These are phyloP conservation scores for Botryotinia calthae DNA, from an alignment of 2,329 filamentous ascomycete genomes.

Conservation along the genomic window DNA sequence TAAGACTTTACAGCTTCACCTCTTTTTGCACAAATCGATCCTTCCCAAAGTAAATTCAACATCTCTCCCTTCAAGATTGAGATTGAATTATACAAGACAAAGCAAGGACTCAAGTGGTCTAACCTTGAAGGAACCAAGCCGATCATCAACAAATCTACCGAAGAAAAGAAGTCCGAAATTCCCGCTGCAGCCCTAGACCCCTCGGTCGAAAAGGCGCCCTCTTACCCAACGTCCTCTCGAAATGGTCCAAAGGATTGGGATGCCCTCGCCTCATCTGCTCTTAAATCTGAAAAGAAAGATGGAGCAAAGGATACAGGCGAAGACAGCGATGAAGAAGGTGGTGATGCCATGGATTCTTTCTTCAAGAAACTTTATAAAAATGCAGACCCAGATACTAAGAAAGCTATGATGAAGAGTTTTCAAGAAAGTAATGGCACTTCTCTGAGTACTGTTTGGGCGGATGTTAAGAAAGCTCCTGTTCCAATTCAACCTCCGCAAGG, in stretches of 20 bases:
- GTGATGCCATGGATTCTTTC: conserved; percentile 71
- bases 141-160: conserved; percentile 17
- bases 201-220: conserved; percentile 46
- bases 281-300: conserved; percentile 29
- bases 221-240: conserved; percentile 84
- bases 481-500: conserved; percentile 74
- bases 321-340: conserved; percentile 53
- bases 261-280: conserved; percentile 52
- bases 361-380: conserved; percentile 86
- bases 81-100: conserved; percentile 66
- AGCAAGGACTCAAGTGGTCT: conserved; percentile 45
- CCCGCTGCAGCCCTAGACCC: conserved; percentile 27
- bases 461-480: conserved; percentile 71
- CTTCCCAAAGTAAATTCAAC: conserved; percentile 56
- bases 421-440: conserved; percentile 90
- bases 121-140: conserved; percentile 33
- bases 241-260: conserved; percentile 91
- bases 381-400: conserved; percentile 73
- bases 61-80: conserved; percentile 80
- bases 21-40: conserved; percentile 64
- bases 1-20: conserved; percentile 64
- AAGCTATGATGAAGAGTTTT: conserved; percentile 98
- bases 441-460: conserved; percentile 86
- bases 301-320: conserved; percentile 27
- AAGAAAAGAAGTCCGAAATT: conserved; percentile 12